These are phyloP conservation scores for Solanum dulcamara DNA, from an alignment of 257 asterid species.

Conservation along the genomic window DNA sequence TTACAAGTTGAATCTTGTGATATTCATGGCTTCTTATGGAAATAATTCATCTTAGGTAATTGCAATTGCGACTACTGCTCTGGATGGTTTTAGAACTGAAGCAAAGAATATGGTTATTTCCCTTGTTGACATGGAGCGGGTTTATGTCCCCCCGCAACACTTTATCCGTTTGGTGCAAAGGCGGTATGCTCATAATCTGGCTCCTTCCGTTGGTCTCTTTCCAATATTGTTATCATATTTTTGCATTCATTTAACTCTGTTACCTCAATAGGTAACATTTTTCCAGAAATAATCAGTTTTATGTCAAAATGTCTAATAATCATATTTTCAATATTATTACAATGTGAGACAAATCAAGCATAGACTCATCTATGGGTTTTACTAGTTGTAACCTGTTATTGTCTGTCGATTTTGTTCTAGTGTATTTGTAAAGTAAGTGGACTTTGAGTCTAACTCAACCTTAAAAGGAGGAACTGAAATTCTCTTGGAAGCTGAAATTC, in stretches of 20 bases:
- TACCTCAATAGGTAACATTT: neutral
- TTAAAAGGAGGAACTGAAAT: neutral
- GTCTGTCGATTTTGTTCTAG: neutral
- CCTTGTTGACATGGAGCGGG: constrained; percentile 32
- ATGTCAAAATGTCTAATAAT: neutral
- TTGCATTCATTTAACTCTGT: neutral
- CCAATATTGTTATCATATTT: neutral
- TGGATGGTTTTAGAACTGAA: constrained; percentile 12
- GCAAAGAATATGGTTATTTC: constrained; percentile 18
- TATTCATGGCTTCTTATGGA: neutral
- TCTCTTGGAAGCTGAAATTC: neutral
- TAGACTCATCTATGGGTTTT: neutral
- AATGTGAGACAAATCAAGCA: neutral
- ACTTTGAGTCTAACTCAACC: neutral
- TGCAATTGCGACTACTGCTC: constrained; percentile 12
- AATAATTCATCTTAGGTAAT: constrained; percentile 6
- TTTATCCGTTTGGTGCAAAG: constrained; percentile 52
- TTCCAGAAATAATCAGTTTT: neutral
- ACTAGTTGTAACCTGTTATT: neutral
- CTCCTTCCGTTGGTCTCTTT: neutral
- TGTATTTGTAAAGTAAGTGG: neutral
- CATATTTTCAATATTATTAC: neutral
- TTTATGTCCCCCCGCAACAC: constrained; percentile 16
- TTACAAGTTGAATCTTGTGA: neutral
- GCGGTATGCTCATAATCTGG: constrained; percentile 37